A percentile compares a stretch with the other conserved stretches of the same genome.
phyloP scores from a whole-genome alignment of 2,329 filamentous ascomycete species.

The Pseudogymnoascus sp. region DNA sequence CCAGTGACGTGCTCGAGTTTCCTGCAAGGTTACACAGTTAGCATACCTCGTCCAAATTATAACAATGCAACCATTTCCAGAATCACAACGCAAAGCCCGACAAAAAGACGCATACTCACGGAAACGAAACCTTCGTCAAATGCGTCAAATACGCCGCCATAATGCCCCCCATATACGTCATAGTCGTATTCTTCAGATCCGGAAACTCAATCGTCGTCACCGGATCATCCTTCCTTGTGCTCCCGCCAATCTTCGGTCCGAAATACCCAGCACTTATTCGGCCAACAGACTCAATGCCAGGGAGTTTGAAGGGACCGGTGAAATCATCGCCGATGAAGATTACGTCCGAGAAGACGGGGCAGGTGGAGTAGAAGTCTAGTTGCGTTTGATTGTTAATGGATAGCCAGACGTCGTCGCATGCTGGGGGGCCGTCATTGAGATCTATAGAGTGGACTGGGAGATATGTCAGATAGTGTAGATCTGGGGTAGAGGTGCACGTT shows the following conservation, averaged over 20 bases:
- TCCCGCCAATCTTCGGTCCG: background rate
- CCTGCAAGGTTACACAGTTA: background rate
- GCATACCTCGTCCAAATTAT: background rate
- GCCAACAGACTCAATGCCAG: background rate
- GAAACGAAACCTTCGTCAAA: conserved; percentile 12
- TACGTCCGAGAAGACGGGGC: background rate
- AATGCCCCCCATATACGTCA: background rate
- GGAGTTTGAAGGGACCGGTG: conserved; percentile 11
- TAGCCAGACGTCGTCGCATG: background rate
- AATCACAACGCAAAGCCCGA: background rate
- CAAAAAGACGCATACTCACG: conserved; percentile 7
- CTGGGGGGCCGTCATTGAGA: background rate
- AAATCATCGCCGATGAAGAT: conserved; percentile 11
- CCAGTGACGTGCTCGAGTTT: background rate
- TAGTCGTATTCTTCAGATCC: conserved; percentile 12
- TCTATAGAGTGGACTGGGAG: background rate
- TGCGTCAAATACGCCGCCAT: conserved; percentile 12
- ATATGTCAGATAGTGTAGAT: background rate
- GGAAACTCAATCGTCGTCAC: conserved; percentile 12
- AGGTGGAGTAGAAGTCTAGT: conserved; percentile 12
- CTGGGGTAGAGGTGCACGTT: background rate
- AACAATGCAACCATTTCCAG: background rate
- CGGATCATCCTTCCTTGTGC: conserved; percentile 6
- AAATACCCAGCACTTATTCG: background rate
- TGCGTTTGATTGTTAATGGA: conserved; percentile 8